These are phyloP conservation scores for Coccomyxa subellipsoidea DNA, from an alignment of 163 green algal genomes.

Conservation along the genomic window DNA sequence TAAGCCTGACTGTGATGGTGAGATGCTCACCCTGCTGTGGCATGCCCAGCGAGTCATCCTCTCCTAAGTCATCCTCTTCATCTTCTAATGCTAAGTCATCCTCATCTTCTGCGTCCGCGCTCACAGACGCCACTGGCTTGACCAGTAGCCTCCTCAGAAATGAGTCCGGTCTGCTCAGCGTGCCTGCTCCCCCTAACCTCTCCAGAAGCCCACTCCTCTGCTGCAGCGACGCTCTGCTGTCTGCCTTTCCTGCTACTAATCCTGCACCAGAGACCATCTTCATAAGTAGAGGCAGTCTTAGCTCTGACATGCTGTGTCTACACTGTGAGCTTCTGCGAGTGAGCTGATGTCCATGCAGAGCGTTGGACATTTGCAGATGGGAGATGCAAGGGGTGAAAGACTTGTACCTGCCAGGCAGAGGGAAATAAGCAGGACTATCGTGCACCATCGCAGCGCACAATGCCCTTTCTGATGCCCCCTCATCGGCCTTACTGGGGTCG, in stretches of 20 bases:
- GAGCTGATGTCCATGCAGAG: too few species aligned
- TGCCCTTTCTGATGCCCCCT: not conserved
- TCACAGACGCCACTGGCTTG: not conserved
- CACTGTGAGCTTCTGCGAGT: too few species aligned
- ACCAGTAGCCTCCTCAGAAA: not conserved
- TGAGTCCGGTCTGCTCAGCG: not conserved
- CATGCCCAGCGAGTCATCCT: not conserved
- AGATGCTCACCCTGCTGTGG: not conserved
- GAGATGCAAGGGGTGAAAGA: not conserved
- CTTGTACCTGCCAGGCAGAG: not conserved
- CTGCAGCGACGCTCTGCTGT: not conserved
- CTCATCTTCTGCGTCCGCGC: not conserved
- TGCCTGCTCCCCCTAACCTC: not conserved
- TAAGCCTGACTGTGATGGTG: too few species aligned
- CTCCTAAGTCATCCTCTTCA: not conserved
- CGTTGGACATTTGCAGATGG: not conserved
- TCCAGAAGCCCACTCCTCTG: not conserved
- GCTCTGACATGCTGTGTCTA: too few species aligned
- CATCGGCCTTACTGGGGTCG: not conserved
- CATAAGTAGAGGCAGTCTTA: too few species aligned
- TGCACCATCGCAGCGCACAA: not conserved
- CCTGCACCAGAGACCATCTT: too few species aligned
- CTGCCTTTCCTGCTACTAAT: not conserved
- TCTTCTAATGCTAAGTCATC: not conserved
- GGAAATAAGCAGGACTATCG: not conserved